phyloP scores from a whole-genome alignment of 2,329 filamentous ascomycete genomes.

The Exophiala spinifera region DNA sequence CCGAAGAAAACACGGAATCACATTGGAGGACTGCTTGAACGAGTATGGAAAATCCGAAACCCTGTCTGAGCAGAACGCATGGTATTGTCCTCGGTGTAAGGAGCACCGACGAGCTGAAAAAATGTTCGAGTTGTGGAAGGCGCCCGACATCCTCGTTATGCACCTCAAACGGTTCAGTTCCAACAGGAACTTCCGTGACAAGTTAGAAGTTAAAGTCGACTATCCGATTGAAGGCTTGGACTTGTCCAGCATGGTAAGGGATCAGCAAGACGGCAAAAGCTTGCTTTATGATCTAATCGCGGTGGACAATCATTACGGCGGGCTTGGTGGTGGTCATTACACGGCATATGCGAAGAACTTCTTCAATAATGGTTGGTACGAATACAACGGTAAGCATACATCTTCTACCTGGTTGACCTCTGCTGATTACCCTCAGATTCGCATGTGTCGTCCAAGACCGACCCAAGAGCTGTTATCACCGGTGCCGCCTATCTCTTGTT shows the following conservation, averaged over 20 bases:
- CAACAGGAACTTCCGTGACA: conserved; percentile 76
- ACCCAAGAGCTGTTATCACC: conserved; percentile 65
- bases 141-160: conserved; percentile 89
- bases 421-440: conserved; percentile 59
- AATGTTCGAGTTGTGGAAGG: conserved; percentile 96
- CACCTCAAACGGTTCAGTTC: conserved; percentile 95
- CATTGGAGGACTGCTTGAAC: conserved; percentile 83
- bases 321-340: conserved; percentile 91
- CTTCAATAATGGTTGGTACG: conserved; percentile 84
- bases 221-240: conserved; percentile 88
- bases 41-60: conserved; percentile 95
- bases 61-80: conserved; percentile 90
- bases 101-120: conserved; percentile 89
- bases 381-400: conserved; percentile 77
- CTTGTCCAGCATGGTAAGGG: conserved; percentile 72
- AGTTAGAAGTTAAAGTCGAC: conserved; percentile 85
- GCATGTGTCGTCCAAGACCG: conserved; percentile 60
- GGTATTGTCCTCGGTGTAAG: conserved; percentile 96
- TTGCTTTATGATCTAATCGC: conserved; percentile 90
- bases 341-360: conserved; percentile 94
- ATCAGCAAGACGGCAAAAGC: conserved; percentile 75
- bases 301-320: conserved; percentile 93
- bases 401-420: background rate
- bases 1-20: conserved; percentile 72
- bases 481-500: conserved; percentile 87